A percentile compares a stretch with the other conserved stretches of the same genome.
Evolutionary conservation across 208 protist species (phyloP).

Genomic region (Acanthamoeba healyi): DNA sequence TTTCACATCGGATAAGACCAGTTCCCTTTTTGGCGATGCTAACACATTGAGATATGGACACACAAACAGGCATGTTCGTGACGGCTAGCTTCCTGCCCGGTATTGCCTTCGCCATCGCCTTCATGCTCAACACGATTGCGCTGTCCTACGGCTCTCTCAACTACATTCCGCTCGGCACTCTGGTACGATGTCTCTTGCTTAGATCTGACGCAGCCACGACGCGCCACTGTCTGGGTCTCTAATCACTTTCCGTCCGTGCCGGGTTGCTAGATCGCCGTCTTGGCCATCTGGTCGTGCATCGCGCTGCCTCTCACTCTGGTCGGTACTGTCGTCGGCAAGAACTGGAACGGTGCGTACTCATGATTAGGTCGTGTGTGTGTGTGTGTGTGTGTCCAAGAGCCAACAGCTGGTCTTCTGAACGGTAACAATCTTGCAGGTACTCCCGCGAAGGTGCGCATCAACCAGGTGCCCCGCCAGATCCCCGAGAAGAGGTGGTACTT

Average conservation of each 20-base stretch:
- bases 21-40: too few species aligned
- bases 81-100: conserved; percentile 90
- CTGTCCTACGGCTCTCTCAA: conserved; percentile 88
- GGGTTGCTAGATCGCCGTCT: conserved; percentile 80
- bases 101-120: conserved; percentile 78
- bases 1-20: too few species aligned
- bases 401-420: too few species aligned
- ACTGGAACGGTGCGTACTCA: conserved; percentile 56
- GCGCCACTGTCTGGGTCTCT: too few species aligned
- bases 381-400: too few species aligned
- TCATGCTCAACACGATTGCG: conserved; percentile 92
- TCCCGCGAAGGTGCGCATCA: conserved; percentile 92
- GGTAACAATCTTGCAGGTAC: conserved; percentile 32
- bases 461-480: conserved; percentile 94
- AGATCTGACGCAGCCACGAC: too few species aligned
- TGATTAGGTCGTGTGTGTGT: too few species aligned
- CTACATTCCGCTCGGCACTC: conserved; percentile 80
- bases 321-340: conserved; percentile 93
- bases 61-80: conserved; percentile 87
- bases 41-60: too few species aligned
- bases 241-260: not conserved
- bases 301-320: conserved; percentile 92
- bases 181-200: conserved; percentile 58
- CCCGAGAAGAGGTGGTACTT: conserved; percentile 92
- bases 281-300: conserved; percentile 92